Evolutionary conservation across 1,139 yeast species (phyloP).

Genomic region (Protomyces arabidopsidicola): DNA sequence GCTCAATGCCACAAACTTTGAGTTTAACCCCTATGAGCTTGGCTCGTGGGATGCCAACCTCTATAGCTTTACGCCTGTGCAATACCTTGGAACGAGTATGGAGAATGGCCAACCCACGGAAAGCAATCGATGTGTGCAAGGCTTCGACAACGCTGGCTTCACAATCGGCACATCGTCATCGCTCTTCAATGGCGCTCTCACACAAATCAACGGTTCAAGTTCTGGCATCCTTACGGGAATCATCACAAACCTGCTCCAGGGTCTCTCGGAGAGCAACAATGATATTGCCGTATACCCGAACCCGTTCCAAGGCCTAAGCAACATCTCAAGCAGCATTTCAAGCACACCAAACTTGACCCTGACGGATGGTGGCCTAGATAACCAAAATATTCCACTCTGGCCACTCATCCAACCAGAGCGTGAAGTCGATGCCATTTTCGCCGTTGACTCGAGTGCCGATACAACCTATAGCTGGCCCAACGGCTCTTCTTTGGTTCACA

Average conservation of each 20-base stretch:
- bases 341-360: constrained; percentile 17
- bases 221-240: constrained; percentile 47
- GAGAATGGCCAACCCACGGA: constrained; percentile 48
- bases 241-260: constrained; percentile 35
- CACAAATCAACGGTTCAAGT: constrained; percentile 22
- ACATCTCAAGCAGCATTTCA: constrained; percentile 12
- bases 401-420: constrained; percentile 72
- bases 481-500: constrained; percentile 60
- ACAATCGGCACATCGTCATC: constrained; percentile 70
- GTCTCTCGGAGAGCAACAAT: constrained; percentile 41
- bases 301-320: constrained; percentile 54
- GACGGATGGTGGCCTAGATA: constrained; percentile 57
- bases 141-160: constrained; percentile 70
- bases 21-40: constrained; percentile 73
- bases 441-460: constrained; percentile 83
- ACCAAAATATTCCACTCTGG: constrained; percentile 65
- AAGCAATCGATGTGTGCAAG: constrained; percentile 47
- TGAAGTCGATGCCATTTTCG: constrained; percentile 71
- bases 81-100: constrained; percentile 69
- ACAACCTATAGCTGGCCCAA: constrained; percentile 66
- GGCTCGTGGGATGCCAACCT: constrained; percentile 83
- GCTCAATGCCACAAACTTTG: constrained; percentile 59
- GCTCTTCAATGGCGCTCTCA: constrained; percentile 40
- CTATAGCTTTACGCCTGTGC: constrained; percentile 59
- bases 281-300: constrained; percentile 76